phyloP scores from a whole-genome alignment of 2,329 filamentous ascomycete species.

The Paecilomyces sp. region DNA sequence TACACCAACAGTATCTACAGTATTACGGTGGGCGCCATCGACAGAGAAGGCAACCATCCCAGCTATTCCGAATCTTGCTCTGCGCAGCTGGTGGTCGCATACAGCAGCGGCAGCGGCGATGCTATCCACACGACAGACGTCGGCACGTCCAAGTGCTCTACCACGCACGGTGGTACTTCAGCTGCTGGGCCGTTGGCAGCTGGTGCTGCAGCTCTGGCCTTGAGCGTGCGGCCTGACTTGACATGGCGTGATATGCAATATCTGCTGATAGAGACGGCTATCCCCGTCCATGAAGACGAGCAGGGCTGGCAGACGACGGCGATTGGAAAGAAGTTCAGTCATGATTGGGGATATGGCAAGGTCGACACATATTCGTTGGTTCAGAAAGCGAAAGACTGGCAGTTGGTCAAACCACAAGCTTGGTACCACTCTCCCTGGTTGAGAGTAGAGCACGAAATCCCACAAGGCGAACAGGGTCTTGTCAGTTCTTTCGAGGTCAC shows the following conservation, averaged over 20 bases:
- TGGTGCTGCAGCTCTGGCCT: conserved; percentile 81
- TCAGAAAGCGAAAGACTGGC: conserved; percentile 76
- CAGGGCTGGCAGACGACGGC: conserved; percentile 76
- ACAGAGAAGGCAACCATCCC: conserved; percentile 78
- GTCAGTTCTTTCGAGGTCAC: conserved; percentile 78
- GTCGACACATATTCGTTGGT: conserved; percentile 82
- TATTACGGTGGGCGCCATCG: conserved; percentile 90
- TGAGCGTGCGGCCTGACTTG: conserved; percentile 77
- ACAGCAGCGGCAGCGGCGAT: conserved; percentile 83
- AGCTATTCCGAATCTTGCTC: conserved; percentile 97
- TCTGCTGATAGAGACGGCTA: conserved; percentile 74
- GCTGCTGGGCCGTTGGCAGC: conserved; percentile 89
- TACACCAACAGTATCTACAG: conserved; percentile 99
- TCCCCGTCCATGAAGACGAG: conserved; percentile 66
- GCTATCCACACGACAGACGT: conserved; percentile 96
- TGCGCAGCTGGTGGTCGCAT: conserved; percentile 90
- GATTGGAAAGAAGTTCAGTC: conserved; percentile 81
- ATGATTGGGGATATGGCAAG: conserved; percentile 94
- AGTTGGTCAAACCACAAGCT: conserved; percentile 86
- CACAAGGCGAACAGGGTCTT: conserved; percentile 74
- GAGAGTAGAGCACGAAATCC: conserved; percentile 77
- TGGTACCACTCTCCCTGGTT: conserved; percentile 95
- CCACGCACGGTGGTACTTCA: conserved; percentile 85
- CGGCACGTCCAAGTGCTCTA: conserved; percentile 70
- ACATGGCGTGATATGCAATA: conserved; percentile 95